These are phyloP conservation scores for Phytopythium boreale DNA, from an alignment of 352 stramenopile species.

Conservation along the genomic window DNA sequence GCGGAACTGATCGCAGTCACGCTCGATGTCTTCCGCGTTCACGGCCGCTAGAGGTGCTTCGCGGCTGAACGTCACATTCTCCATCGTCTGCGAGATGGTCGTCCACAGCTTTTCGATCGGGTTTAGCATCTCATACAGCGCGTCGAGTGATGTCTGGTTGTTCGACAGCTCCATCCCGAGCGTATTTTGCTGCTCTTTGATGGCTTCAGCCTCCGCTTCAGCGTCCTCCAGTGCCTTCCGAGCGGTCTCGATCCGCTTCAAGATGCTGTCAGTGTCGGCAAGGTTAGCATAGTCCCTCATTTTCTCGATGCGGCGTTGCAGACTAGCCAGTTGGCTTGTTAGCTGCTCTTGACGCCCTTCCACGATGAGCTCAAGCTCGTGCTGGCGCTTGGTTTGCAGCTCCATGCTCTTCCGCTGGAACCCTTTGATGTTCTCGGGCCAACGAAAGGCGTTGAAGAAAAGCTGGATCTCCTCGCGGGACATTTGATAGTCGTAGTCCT, in stretches of 20 bases:
- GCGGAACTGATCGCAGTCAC: slow-evolving; percentile 86
- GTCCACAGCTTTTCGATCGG: slow-evolving; percentile 89
- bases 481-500: slow-evolving; percentile 86
- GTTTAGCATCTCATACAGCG: slow-evolving; percentile 76
- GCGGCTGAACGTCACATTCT: slow-evolving; percentile 68
- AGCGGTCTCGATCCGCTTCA: slow-evolving; percentile 77
- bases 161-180: slow-evolving; percentile 83
- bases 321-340: slow-evolving; percentile 59
- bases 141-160: slow-evolving; percentile 69
- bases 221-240: slow-evolving; percentile 80
- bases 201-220: slow-evolving; percentile 75
- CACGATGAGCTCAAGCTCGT: slow-evolving; percentile 87
- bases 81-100: slow-evolving; percentile 76
- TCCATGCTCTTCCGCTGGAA: slow-evolving; percentile 92
- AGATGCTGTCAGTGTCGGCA: slow-evolving; percentile 70
- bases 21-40: slow-evolving; percentile 84
- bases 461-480: slow-evolving; percentile 88
- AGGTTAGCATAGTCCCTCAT: slow-evolving; percentile 88
- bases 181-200: slow-evolving; percentile 87
- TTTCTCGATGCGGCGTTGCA: slow-evolving; percentile 89
- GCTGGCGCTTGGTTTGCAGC: slow-evolving; percentile 86
- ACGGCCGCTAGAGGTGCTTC: slow-evolving; percentile 63
- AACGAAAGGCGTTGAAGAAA: slow-evolving; percentile 89
- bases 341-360: slow-evolving; percentile 90
- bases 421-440: slow-evolving; percentile 89